A percentile compares a stretch with the other conserved stretches of the same genome.
Conservation (phyloP, 495 filamentous ascomycete genomes). For the Aspergillus homomorphus region DNA sequence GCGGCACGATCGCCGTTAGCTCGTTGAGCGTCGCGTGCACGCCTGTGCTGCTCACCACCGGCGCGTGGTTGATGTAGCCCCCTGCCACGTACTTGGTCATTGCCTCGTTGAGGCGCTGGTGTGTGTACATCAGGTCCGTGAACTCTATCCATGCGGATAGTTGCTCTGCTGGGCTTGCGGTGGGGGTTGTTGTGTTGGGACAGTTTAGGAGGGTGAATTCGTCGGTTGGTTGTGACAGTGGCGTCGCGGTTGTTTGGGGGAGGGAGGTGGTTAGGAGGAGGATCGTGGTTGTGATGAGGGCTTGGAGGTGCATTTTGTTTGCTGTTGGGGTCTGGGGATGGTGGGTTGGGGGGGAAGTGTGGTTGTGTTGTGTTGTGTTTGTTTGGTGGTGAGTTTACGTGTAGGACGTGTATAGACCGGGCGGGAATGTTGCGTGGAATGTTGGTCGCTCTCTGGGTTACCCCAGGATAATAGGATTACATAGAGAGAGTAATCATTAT, state of each 20-base stretch:
- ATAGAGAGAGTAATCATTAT: no score
- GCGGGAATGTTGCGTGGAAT: no score
- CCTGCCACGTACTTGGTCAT: neutral
- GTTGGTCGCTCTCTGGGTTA: no score
- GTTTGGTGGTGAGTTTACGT: neutral
- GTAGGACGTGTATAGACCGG: no score
- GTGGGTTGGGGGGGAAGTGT: neutral
- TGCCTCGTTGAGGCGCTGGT: neutral
- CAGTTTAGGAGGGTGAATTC: conserved; percentile 5
- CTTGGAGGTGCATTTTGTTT: neutral
- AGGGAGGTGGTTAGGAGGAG: neutral
- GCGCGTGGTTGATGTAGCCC: conserved; percentile 8
- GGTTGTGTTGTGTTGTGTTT: conserved; percentile 5
- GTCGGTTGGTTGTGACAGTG: neutral
- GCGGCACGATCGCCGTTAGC: neutral
- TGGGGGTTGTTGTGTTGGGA: conserved; percentile 1
- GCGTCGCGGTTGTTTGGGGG: neutral
- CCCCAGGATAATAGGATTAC: no score
- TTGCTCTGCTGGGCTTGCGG: neutral
- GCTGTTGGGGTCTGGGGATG: neutral
- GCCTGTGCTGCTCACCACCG: neutral
- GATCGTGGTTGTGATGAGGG: neutral
- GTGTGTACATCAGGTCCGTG: neutral
- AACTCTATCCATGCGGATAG: conserved; percentile 2
- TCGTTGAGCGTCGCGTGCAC: neutral